Evolutionary conservation across 345 rosid species (phyloP).

Genomic region (Aegle marmelos): DNA sequence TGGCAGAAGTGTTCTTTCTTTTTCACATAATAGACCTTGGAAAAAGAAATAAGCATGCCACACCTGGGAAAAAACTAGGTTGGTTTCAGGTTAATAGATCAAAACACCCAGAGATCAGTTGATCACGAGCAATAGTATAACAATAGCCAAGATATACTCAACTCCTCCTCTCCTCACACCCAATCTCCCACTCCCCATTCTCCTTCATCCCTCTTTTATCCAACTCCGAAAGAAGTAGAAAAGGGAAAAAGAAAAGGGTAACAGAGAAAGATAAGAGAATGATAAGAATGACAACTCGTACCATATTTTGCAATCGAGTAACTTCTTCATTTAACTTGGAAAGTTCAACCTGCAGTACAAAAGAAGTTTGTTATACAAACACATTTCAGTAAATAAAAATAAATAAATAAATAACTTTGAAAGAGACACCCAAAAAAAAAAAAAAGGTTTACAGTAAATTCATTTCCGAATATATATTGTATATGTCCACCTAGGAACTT

Average conservation of each 20-base stretch:
- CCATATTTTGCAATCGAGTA: conserved; percentile 32
- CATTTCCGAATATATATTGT: neutral
- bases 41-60: neutral
- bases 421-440: no score
- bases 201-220: neutral
- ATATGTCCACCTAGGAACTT: no score
- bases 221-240: neutral
- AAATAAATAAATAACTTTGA: neutral
- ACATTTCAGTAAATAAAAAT: neutral
- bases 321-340: conserved; percentile 38
- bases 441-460: neutral
- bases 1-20: neutral
- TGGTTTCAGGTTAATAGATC: neutral
- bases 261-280: neutral
- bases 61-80: neutral
- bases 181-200: neutral
- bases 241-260: neutral
- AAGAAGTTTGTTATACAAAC: conserved; percentile 10
- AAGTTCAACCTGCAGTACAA: conserved; percentile 33
- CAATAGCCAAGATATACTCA: neutral
- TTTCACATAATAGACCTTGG: neutral
- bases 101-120: neutral
- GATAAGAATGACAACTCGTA: conserved; percentile 15
- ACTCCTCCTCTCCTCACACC: neutral
- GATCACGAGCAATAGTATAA: neutral